Base-by-base conservation (phyloP, 257 asterid genomes). In the Solanum lycopersicoides region DNA sequence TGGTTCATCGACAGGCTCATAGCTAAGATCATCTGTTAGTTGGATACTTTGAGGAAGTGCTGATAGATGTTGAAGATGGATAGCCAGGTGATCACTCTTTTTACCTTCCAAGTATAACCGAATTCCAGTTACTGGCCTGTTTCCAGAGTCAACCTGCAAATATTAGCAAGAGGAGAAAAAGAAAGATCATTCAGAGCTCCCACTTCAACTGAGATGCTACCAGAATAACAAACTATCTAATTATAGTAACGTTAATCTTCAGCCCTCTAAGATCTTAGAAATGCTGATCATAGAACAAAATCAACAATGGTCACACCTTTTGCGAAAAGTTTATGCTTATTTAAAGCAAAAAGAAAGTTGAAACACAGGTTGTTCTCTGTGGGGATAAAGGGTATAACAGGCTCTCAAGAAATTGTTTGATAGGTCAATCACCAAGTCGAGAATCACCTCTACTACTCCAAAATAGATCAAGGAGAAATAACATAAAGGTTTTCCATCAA, bases 61-160 rank as follows among this genome's bases (percentile, higher is more conserved):
- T 12, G 98, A 93, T n/a, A 97, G 91, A 91, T 97, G 98, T 85
- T 97, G 99, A 28, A 97, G 91, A 87, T 97, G 99, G 90, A 97
- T 97, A 59, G 98, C 99, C 35, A 97, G 86, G 91, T 95, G 97
- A 91, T 97, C 98, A 39, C 98, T 93, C 88, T 91, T 90, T 89
- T 97, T 94, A 86, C 99, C 98, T 93, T 97, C 99, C 91, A 97
- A 91, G 93, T 91, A 95, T 85, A 97, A 89, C 83, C 99, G 97
- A 77, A 97, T 71, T 37, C 99, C 99, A 4, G 99, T 97, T 35
- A 95, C 98, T 0, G 98, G 99, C n/a, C 95, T 93, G 88, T 92
- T 93, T 30, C 93, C 94, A 0, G 99, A 92, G 84, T 95, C 98
- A 13, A 94, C 98, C 99, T 96, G 90, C 90, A 84, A 47, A 69